Base-by-base conservation (phyloP, 768 basidiomycete genomes). In the Collybia sordida region DNA sequence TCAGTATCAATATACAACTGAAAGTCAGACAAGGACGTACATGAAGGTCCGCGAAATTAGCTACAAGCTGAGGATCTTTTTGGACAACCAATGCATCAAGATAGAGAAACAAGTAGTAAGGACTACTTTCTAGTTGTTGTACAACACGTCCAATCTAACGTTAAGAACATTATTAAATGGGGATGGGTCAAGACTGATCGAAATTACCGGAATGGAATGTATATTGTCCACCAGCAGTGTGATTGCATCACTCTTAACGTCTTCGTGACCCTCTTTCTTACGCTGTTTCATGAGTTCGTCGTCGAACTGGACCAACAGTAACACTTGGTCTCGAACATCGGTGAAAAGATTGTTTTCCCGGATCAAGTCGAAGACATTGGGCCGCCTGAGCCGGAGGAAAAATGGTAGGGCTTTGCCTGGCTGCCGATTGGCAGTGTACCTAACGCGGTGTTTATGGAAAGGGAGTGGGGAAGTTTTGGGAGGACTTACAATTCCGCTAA, bases 311-410 rank as follows among this genome's bases (percentile, higher is more conserved):
- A 99, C 88, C 1, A 99, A 82, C 9, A 93, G 74, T 2, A 97
- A 72, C 15, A 90, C 93, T 67, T 97, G 94, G 60, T 98, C 94
- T 61, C 91, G 88, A 2, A 99, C 91, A 48, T 91, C 92, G 19
- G 94, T 90, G 67, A 97, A 99, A 5, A 99, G 73, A 60, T 96
- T 96, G 62, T 97, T 77, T 47, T 97, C 93, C 28, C 88, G 78
- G 58, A 99, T 97, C 49, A 99, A 85, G 52, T 94, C 88, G 65
- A 99, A 96, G 11, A 98, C 96, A 58, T 93, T 87, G 6, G 93
- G 84, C 43, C 86, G 78, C 6, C 94, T 84, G 14, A 98, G 75
- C 6, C 91, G 82, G 14, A 99, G 77, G 72, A 88, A 92, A 70
- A 83, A 98, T 0, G 91, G 91, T 0, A 99, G 72, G 0, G 97